Evolutionary conservation across 805 yeast genomes (phyloP).

Genomic region (Kazachstania africana): DNA sequence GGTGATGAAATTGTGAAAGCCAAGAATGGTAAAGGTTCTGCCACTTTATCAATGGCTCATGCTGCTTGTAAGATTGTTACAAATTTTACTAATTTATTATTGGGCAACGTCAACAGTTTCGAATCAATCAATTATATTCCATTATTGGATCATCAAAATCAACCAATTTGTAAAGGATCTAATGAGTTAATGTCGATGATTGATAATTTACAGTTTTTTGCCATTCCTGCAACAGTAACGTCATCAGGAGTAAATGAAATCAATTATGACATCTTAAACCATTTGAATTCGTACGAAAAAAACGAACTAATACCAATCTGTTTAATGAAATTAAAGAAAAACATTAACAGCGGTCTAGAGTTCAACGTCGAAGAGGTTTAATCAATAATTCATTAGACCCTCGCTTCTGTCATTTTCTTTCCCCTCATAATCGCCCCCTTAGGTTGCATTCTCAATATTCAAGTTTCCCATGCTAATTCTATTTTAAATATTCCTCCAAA

Average conservation of each 20-base stretch:
- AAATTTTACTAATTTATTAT: slow-evolving; percentile 25
- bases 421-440: no score
- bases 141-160: slow-evolving; percentile 38
- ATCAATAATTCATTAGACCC: no score
- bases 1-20: slow-evolving; percentile 94
- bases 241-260: slow-evolving; percentile 44
- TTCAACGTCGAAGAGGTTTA: no score
- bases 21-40: slow-evolving; percentile 89
- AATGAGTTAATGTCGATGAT: slow-evolving; percentile 9
- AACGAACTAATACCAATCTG: slow-evolving; percentile 25
- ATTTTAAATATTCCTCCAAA: no score
- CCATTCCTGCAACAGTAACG: slow-evolving; percentile 51
- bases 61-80: slow-evolving; percentile 79
- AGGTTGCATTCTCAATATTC: no score
- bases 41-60: slow-evolving; percentile 87
- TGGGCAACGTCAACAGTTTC: slow-evolving; percentile 27
- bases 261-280: slow-evolving; percentile 39
- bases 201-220: slow-evolving; percentile 34
- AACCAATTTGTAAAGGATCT: slow-evolving; percentile 23
- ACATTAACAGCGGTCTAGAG: slow-evolving; percentile 12
- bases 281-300: slow-evolving; percentile 40
- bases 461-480: no score
- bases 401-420: no score
- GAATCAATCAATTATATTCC: slow-evolving; percentile 43
- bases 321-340: slow-evolving; percentile 12